Evolutionary conservation across 2,329 filamentous ascomycete genomes (phyloP).

Genomic region (Periconia macrospinosa): DNA sequence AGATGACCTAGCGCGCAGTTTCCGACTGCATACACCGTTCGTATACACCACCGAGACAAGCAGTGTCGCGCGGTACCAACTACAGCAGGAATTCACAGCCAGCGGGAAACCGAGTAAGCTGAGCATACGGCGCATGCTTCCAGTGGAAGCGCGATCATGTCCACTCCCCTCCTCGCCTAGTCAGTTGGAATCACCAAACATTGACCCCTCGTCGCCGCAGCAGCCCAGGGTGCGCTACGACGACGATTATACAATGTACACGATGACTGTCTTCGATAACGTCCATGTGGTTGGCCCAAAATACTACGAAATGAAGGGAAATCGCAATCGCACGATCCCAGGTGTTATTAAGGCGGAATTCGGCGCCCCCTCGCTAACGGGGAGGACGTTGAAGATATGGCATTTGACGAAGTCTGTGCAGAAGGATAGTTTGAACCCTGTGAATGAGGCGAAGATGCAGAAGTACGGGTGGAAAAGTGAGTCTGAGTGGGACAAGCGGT

Average conservation of each 20-base stretch:
- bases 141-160: conserved; percentile 16
- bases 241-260: conserved; percentile 23
- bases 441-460: conserved; percentile 19
- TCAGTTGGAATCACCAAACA: too few species aligned
- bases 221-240: conserved; percentile 15
- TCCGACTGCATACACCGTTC: conserved; percentile 17
- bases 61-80: conserved; percentile 24
- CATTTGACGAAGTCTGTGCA: conserved; percentile 16
- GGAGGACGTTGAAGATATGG: conserved; percentile 20
- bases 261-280: conserved; percentile 13
- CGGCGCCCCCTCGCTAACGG: conserved; percentile 15
- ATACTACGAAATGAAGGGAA: conserved; percentile 21
- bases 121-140: conserved; percentile 19
- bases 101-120: conserved; percentile 14
- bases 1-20: conserved; percentile 15
- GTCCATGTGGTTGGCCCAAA: conserved; percentile 14
- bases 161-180: conserved; percentile 14
- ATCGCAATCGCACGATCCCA: conserved; percentile 10
- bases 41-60: conserved; percentile 21
- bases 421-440: conserved; percentile 18
- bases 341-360: conserved; percentile 19
- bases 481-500: conserved; percentile 21
- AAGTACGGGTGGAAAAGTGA: conserved; percentile 21
- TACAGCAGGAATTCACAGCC: conserved; percentile 16
- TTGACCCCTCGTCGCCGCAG: too few species aligned